A percentile compares a stretch with the other conserved stretches of the same genome.
phyloP scores from a whole-genome alignment of 2,329 filamentous ascomycete genomes.

The Rhytidhysteron rufulum region DNA sequence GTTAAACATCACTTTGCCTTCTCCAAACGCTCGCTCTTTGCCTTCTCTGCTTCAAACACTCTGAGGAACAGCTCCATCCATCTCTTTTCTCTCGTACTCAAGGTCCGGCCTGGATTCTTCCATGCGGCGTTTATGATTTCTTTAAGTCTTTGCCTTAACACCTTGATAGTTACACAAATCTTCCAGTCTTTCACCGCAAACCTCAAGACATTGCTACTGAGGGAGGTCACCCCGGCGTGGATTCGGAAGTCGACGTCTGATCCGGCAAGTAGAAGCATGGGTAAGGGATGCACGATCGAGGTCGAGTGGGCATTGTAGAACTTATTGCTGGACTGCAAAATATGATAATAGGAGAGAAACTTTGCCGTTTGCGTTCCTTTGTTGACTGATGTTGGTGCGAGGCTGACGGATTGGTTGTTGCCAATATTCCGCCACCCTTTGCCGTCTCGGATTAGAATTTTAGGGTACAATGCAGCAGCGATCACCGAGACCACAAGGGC shows the following conservation, averaged over 20 bases:
- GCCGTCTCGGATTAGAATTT: conserved; percentile 76
- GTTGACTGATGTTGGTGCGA: conserved; percentile 89
- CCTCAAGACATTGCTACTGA: conserved; percentile 82
- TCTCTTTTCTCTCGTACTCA: conserved; percentile 37
- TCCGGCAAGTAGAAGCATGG: conserved; percentile 69
- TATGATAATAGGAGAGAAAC: conserved; percentile 94
- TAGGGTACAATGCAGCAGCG: conserved; percentile 94
- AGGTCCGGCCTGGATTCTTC: conserved; percentile 46
- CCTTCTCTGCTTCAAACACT: conserved; percentile 26
- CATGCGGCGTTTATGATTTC: conserved; percentile 72
- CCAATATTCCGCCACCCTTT: conserved; percentile 88
- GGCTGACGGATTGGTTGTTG: conserved; percentile 84
- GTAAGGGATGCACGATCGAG: conserved; percentile 73
- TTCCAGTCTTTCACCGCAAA: conserved; percentile 89
- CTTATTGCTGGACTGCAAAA: conserved; percentile 84
- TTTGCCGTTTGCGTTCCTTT: conserved; percentile 56
- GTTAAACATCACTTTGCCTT: too few relatives aligned
- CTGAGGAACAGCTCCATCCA: conserved; percentile 39
- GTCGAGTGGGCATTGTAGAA: conserved; percentile 76
- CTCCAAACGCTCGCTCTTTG: conserved; percentile 29
- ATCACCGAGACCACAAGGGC: conserved; percentile 75
- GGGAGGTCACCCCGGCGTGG: conserved; percentile 78
- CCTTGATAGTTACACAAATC: conserved; percentile 83
- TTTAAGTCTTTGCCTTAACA: conserved; percentile 66
- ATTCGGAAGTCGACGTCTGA: conserved; percentile 81